phyloP scores from a whole-genome alignment of 768 basidiomycete genomes.

The Gelatoporia subvermispora region DNA sequence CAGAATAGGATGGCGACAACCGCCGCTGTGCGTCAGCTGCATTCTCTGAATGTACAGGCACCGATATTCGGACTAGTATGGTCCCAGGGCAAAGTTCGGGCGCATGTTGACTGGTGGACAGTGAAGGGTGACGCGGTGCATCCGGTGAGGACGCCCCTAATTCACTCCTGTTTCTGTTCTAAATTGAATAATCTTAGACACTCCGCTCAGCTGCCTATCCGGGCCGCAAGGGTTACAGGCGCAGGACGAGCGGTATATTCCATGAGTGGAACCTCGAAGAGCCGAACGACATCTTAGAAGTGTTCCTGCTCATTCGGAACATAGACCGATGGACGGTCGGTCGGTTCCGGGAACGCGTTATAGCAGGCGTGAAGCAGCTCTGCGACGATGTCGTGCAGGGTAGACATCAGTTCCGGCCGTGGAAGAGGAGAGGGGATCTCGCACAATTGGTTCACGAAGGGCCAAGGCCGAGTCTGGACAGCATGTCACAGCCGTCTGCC shows the following conservation, averaged over 20 bases:
- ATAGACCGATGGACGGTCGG: conserved; percentile 48
- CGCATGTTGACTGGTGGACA: conserved; percentile 51
- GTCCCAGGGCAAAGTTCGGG: conserved; percentile 46
- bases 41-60: conserved; percentile 38
- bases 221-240: conserved; percentile 13
- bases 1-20: conserved; percentile 56
- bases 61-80: conserved; percentile 53
- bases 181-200: conserved; percentile 27
- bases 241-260: conserved; percentile 25
- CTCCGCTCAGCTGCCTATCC: conserved; percentile 48
- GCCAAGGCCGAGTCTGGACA: background rate
- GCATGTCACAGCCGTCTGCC: background rate
- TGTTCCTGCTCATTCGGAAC: conserved; percentile 48
- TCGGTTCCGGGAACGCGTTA: conserved; percentile 36
- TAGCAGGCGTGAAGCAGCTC: conserved; percentile 34
- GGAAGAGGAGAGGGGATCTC: conserved; percentile 39
- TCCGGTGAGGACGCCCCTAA: background rate
- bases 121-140: background rate
- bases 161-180: too few relatives aligned
- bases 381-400: conserved; percentile 28
- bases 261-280: conserved; percentile 46
- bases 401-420: conserved; percentile 35
- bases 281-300: conserved; percentile 40
- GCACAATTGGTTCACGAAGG: background rate
- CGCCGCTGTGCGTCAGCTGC: conserved; percentile 44